Evolutionary conservation across 345 rosid species (phyloP).

Genomic region (Lumnitzera littorea): DNA sequence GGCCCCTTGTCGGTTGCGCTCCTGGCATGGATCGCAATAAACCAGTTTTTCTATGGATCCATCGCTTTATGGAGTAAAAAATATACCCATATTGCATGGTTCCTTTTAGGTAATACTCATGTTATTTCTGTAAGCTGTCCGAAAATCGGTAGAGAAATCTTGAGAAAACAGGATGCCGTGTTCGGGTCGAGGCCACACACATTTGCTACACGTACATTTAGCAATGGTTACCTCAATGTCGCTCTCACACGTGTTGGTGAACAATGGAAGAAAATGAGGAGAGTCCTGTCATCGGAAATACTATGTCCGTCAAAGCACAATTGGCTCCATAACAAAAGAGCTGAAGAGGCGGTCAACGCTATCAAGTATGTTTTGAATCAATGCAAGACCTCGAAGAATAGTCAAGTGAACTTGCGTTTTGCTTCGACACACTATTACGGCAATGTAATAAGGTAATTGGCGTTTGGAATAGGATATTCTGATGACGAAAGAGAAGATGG

Average conservation of each 20-base stretch:
- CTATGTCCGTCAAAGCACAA: slow-evolving; percentile 3
- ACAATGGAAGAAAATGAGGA: slow-evolving; percentile 18
- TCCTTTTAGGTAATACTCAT: slow-evolving; percentile 21
- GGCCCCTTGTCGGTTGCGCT: slow-evolving; percentile 33
- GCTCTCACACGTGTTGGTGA: slow-evolving; percentile 6
- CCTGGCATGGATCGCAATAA: slow-evolving; percentile 17
- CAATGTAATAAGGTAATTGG: slow-evolving; percentile 33
- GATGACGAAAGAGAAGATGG: slow-evolving; percentile 26
- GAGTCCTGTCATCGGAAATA: slow-evolving; percentile 13
- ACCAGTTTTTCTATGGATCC: slow-evolving; percentile 22
- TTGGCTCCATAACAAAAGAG: slow-evolving; percentile 11
- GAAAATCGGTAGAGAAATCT: slow-evolving; percentile 17
- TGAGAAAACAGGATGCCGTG: slow-evolving; percentile 14
- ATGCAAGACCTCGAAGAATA: not conserved
- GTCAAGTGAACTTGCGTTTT: slow-evolving; percentile 23
- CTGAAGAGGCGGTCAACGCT: slow-evolving; percentile 18
- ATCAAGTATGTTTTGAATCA: slow-evolving; percentile 11
- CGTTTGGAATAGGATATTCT: slow-evolving; percentile 33
- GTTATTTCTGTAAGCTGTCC: slow-evolving; percentile 9
- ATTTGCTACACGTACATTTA: slow-evolving; percentile 2
- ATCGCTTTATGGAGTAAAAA: slow-evolving; percentile 15
- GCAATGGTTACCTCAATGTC: slow-evolving; percentile 14
- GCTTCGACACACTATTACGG: slow-evolving; percentile 31
- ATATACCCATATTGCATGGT: slow-evolving; percentile 27
- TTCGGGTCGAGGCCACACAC: slow-evolving; percentile 15